Conservation (phyloP, 129 eudicot species). For the Solidago caesia region DNA sequence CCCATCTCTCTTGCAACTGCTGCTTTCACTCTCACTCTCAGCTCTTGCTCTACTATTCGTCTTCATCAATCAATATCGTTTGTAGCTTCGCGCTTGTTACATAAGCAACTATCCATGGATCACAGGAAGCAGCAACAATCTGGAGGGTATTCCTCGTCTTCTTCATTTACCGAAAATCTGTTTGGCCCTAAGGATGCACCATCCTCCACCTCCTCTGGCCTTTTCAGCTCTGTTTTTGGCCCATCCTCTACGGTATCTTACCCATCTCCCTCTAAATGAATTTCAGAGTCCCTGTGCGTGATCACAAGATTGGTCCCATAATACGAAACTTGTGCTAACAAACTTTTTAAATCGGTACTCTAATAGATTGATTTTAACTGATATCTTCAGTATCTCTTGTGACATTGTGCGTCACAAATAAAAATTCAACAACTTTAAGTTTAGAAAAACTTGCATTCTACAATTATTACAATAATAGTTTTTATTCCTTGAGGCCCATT, state of each 20-base stretch:
- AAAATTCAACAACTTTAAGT: too few species aligned
- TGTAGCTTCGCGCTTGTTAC: background rate
- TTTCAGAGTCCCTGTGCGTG: too few species aligned
- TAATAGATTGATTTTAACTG: too few species aligned
- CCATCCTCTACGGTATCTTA: conserved; percentile 59
- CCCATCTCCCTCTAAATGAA: background rate
- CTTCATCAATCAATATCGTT: conserved; percentile 6
- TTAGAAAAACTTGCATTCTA: too few species aligned
- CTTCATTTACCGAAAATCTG: conserved; percentile 62
- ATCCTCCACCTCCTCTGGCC: conserved; percentile 45
- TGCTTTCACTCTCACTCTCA: conserved; percentile 19
- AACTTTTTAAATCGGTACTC: too few species aligned
- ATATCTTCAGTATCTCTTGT: too few species aligned
- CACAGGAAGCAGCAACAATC: conserved; percentile 41
- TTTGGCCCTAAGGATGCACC: conserved; percentile 75
- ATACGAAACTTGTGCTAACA: too few species aligned
- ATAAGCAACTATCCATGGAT: conserved; percentile 42
- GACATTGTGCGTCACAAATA: too few species aligned
- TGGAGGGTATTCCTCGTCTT: conserved; percentile 36
- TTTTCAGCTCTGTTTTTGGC: conserved; percentile 75
- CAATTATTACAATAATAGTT: too few species aligned
- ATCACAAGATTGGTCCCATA: too few species aligned
- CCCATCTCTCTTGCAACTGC: background rate
- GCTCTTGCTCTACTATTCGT: background rate
- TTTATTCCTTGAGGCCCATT: too few species aligned